Conservation (phyloP, 257 asterid genomes). For the Linaria vulgaris region DNA sequence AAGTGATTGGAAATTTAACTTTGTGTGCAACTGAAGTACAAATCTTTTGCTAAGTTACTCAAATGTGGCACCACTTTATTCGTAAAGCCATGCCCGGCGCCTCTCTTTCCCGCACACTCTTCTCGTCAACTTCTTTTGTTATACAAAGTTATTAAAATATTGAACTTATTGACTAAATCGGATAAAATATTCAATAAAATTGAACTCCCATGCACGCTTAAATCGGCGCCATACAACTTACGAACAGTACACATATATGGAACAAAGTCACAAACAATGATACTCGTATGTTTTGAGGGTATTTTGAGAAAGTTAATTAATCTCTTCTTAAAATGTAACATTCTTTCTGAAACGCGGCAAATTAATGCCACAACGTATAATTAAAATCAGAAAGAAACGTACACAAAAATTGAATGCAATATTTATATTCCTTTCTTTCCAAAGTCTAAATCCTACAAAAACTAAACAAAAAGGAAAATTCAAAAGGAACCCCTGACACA, state of each 20-base stretch:
- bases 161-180: background rate
- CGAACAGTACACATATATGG: no score
- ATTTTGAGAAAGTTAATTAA: background rate
- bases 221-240: no score
- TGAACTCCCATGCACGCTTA: no score
- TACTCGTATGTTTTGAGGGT: background rate
- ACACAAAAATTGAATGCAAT: background rate
- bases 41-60: slow-evolving; percentile 14
- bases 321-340: background rate
- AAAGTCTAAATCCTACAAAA: slow-evolving; percentile 4
- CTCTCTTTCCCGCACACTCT: background rate
- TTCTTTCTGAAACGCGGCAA: background rate
- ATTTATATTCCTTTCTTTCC: slow-evolving; percentile 19
- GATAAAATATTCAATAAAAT: background rate
- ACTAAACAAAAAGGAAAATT: background rate
- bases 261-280: background rate
- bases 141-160: no score
- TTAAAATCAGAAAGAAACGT: slow-evolving; percentile 6
- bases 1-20: background rate
- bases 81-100: slow-evolving; percentile 40
- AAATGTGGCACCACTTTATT: slow-evolving; percentile 28
- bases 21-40: slow-evolving; percentile 32
- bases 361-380: background rate
- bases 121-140: background rate
- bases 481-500: background rate